phyloP scores from a whole-genome alignment of 1,284 basidiomycete genomes.

The Apiotrichum brassicae region DNA sequence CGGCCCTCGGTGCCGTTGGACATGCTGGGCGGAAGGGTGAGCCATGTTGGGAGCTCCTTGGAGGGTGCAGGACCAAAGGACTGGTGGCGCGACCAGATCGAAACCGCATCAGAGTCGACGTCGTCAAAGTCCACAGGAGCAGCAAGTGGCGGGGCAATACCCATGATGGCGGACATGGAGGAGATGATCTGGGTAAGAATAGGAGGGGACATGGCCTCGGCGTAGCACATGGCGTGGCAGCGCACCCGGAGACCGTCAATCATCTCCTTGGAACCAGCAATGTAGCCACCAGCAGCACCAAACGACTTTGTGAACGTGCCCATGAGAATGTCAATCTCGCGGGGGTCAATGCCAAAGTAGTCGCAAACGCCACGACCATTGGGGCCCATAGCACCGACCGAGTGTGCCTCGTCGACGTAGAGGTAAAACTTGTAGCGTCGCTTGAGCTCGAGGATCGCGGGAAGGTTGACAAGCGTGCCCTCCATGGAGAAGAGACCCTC shows the following conservation, averaged over 20 bases:
- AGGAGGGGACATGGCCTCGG: constrained; percentile 84
- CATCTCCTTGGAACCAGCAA: constrained; percentile 72
- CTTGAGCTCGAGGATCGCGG: constrained; percentile 78
- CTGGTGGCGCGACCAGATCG: constrained; percentile 25
- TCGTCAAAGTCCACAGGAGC: constrained; percentile 21
- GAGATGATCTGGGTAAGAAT: constrained; percentile 87
- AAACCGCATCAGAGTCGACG: constrained; percentile 48
- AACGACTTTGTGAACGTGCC: constrained; percentile 99
- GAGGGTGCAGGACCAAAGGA: constrained; percentile 60
- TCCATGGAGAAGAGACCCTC: constrained; percentile 99
- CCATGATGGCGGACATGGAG: constrained; percentile 96
- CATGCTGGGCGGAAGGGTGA: constrained; percentile 62
- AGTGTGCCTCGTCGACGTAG: constrained; percentile 96
- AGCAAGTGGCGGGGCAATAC: constrained; percentile 56
- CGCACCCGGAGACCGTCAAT: constrained; percentile 75
- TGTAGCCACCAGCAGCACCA: constrained; percentile 93
- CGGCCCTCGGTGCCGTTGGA: constrained; percentile 76
- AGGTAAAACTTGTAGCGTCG: constrained; percentile 98
- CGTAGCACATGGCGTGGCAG: constrained; percentile 80
- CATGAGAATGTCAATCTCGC: constrained; percentile 87
- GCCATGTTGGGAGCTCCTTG: constrained; percentile 61
- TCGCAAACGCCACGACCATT: constrained; percentile 91
- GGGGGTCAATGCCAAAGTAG: constrained; percentile 84
- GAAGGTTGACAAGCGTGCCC: constrained; percentile 83
- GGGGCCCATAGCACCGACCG: constrained; percentile 89